These are phyloP conservation scores for Papiliotrema laurentii DNA, from an alignment of 1,284 basidiomycete species.

Conservation along the genomic window DNA sequence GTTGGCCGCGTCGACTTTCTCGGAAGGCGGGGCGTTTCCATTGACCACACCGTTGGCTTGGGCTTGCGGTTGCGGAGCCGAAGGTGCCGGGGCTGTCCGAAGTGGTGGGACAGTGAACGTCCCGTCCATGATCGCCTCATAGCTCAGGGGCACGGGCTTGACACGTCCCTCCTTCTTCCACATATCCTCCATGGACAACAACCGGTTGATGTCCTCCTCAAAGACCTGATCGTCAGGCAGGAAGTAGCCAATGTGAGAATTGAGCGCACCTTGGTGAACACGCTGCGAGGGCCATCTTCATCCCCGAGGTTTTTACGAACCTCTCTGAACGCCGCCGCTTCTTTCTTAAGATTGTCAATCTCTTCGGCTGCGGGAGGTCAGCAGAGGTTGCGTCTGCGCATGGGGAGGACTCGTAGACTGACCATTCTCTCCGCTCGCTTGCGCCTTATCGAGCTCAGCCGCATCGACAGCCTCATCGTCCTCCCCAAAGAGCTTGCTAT, in stretches of 20 bases:
- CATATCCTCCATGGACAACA: constrained; percentile 96
- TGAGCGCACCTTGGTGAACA: constrained; percentile 73
- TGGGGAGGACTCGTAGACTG: constrained; percentile 44
- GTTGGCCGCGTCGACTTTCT: not conserved
- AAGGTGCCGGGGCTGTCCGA: constrained; percentile 18
- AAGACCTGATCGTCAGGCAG: constrained; percentile 62
- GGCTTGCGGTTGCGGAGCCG: constrained; percentile 4
- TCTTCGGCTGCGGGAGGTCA: constrained; percentile 62
- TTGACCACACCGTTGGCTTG: not conserved
- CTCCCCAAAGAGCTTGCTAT: constrained; percentile 88
- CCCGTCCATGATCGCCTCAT: constrained; percentile 62
- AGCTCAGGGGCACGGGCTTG: constrained; percentile 78
- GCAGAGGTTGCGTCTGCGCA: not conserved
- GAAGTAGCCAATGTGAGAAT: too few species aligned
- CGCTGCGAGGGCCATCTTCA: constrained; percentile 61
- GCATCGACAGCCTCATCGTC: constrained; percentile 59
- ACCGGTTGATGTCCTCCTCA: constrained; percentile 76
- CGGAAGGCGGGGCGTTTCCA: constrained; percentile 2
- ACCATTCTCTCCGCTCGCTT: constrained; percentile 69
- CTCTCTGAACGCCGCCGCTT: constrained; percentile 78
- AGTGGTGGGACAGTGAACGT: constrained; percentile 54
- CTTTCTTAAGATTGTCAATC: constrained; percentile 81
- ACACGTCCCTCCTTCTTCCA: constrained; percentile 72
- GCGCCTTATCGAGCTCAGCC: constrained; percentile 50
- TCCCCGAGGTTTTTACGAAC: constrained; percentile 57